phyloP scores from a whole-genome alignment of 352 stramenopile species.

The Globisporangium cystogenes region DNA sequence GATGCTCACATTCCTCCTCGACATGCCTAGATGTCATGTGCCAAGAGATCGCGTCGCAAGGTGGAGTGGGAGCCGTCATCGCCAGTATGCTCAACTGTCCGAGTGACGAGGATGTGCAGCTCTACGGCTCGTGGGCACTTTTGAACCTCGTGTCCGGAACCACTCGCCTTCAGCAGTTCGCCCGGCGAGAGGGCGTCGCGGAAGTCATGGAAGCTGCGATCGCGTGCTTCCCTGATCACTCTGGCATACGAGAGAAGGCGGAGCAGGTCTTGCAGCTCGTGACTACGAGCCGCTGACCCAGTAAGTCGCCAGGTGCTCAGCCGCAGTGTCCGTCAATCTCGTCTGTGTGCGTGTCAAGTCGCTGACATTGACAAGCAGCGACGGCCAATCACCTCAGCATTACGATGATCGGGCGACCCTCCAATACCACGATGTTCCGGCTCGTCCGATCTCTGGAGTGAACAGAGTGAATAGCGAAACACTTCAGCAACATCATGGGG shows the following conservation, averaged over 20 bases:
- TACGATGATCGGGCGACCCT: too few species aligned
- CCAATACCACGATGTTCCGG: too few species aligned
- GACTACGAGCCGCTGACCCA: not conserved
- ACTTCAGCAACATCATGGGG: too few species aligned
- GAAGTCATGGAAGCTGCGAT: conserved; percentile 78
- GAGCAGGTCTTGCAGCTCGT: conserved; percentile 58
- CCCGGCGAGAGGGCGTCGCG: conserved; percentile 55
- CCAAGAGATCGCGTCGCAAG: conserved; percentile 48
- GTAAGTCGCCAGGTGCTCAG: too few species aligned
- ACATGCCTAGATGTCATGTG: conserved; percentile 48
- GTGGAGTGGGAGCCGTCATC: conserved; percentile 59
- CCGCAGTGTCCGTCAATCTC: not conserved
- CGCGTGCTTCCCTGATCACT: conserved; percentile 75
- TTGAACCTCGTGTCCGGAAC: conserved; percentile 62
- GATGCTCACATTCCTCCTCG: not conserved
- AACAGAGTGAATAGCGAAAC: too few species aligned
- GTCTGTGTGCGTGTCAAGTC: not conserved
- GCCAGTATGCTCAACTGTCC: conserved; percentile 72
- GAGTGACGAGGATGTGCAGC: conserved; percentile 46
- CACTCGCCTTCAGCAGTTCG: conserved; percentile 44
- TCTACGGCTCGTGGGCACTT: conserved; percentile 64
- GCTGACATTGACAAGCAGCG: not conserved
- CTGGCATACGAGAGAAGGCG: conserved; percentile 78
- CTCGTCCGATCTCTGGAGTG: too few species aligned
- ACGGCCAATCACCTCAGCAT: not conserved